Evolutionary conservation across 2,329 filamentous ascomycete genomes (phyloP), one percentile per base, ranked within the genome.

Genomic region (Rhinocladiella similis): DNA sequence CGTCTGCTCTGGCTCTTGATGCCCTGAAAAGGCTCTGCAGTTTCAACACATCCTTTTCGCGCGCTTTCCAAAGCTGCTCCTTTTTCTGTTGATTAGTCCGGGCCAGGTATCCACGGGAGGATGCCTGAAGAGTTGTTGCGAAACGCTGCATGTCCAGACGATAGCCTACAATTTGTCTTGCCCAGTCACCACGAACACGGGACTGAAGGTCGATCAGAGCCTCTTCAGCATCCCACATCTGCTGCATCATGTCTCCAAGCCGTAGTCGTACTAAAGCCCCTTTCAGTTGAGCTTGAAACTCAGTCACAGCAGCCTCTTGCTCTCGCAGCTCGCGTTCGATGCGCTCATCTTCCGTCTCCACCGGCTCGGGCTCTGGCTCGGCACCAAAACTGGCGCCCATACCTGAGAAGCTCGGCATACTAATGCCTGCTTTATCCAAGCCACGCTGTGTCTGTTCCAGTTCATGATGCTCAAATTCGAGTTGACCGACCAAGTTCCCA

Each of bases 381-480:
- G 93, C 88, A 36, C 91, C 91, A 78, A 99, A 97, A 68, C 94
- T 93, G 61, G 91, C 93, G 49, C 92, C 88, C 89, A 99, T 97
- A 57, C 92, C 95, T 53, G 91, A 91, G 76, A 99, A 99, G 76
- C 91, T 96, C 38, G 94, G 94, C 91, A 99, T 97, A 68, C 84
- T 95, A 62, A 93, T 84, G 53, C 95, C 95, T 61, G 96, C 87
- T 73, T 94, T 96, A 77, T 99, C 94, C 45, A 99, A 84, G 46
- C 94, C 94, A 69, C 96, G 97, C 69, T 99, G 94, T 75, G 92
- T 96, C 60, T 91, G 91, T 73, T 99, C 94, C 25, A 99, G 81
- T 70, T 99, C 95, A 76, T 97, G 93, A 68, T 97, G 91, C 68
- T 97, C 94, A 67, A 99, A 99, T 70, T 97, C 90, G 3, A 99